Conservation (phyloP, 1,284 basidiomycete species). For the Tetrapyrgos nigripes region DNA sequence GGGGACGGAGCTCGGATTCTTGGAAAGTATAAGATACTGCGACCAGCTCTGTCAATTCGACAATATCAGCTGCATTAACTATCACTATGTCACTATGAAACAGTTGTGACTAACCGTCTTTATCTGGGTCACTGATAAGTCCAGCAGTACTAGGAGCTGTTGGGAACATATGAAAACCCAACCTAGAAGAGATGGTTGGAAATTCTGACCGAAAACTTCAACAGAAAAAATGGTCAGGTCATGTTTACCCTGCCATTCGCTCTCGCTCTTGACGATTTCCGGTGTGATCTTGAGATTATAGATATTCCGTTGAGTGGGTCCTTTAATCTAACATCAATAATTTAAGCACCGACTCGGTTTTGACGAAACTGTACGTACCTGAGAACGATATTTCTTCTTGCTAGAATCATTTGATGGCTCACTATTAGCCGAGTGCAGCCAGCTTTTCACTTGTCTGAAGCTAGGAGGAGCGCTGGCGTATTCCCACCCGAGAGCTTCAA, state of each 20-base stretch:
- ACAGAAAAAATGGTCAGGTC: constrained; percentile 85
- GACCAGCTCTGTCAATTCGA: constrained; percentile 41
- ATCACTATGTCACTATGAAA: neutral
- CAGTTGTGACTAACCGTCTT: constrained; percentile 49
- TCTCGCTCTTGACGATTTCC: constrained; percentile 30
- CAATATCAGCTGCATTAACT: neutral
- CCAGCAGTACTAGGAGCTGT: constrained; percentile 69
- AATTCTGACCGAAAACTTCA: constrained; percentile 80
- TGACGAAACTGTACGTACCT: constrained; percentile 45
- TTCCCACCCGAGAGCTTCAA: constrained; percentile 66
- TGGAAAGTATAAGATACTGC: constrained; percentile 75
- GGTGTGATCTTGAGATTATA: constrained; percentile 73
- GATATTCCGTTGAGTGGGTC: constrained; percentile 76
- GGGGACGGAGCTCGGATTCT: constrained; percentile 52
- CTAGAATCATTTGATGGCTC: constrained; percentile 24
- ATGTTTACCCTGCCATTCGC: constrained; percentile 60
- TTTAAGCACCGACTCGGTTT: neutral
- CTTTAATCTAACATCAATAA: constrained; percentile 63
- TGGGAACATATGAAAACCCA: constrained; percentile 4
- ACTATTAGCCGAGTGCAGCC: constrained; percentile 46
- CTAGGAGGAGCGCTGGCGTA: constrained; percentile 74
- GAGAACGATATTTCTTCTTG: constrained; percentile 46
- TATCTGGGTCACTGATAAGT: constrained; percentile 73
- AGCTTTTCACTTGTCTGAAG: constrained; percentile 53
- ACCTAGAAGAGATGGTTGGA: neutral